Evolutionary conservation across 2,329 filamentous ascomycete species (phyloP).

Genomic region (Colletotrichum caudatum): DNA sequence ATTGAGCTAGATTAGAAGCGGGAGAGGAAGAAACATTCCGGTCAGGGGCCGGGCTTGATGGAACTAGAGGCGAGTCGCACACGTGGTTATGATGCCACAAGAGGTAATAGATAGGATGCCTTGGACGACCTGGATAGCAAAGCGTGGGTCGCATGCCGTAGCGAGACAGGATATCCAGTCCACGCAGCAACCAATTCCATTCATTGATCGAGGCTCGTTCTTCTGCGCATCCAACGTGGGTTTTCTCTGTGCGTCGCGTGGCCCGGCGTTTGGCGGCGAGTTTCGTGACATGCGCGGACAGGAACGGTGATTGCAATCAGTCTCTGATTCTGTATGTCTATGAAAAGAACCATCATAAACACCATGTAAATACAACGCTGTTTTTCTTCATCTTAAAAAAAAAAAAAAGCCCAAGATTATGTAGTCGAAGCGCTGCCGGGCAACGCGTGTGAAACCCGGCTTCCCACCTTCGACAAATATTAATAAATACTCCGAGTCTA

Average conservation of each 20-base stretch:
- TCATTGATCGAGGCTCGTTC: background rate
- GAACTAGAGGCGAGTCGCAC: background rate
- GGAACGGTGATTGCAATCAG: too few species aligned
- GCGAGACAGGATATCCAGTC: background rate
- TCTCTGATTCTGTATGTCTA: background rate
- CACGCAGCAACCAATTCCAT: background rate
- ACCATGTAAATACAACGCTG: conserved; percentile 7
- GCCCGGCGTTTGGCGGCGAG: background rate
- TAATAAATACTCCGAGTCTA: background rate
- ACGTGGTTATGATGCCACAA: background rate
- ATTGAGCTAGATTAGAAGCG: conserved; percentile 2
- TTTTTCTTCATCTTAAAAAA: too few species aligned
- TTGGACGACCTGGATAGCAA: background rate
- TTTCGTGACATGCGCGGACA: background rate
- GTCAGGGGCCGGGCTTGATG: background rate
- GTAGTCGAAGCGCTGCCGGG: background rate
- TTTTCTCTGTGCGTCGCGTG: background rate
- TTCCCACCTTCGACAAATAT: background rate
- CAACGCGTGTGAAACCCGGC: background rate
- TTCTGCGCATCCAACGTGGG: background rate
- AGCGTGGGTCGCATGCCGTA: background rate
- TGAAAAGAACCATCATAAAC: background rate
- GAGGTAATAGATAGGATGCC: too few species aligned
- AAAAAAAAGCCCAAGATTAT: conserved; percentile 12
- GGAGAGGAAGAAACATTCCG: too few species aligned